Base-by-base conservation (phyloP, 306 rosid species). In the Alnus glutinosa region DNA sequence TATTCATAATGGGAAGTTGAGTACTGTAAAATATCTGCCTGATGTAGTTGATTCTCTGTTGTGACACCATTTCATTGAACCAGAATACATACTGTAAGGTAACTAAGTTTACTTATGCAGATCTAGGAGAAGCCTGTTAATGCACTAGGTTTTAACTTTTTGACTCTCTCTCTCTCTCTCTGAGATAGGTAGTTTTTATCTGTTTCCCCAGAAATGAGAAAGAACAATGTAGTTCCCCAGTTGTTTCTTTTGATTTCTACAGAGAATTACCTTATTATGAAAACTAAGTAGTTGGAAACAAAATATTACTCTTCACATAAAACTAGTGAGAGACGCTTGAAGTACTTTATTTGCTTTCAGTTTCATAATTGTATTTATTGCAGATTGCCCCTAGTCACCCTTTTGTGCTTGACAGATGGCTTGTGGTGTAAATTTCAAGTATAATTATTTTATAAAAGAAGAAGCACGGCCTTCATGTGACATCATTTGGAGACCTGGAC, bases 401-500 rank as follows among this genome's bases (percentile, higher is more conserved):
- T 70, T 80, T 83, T 77, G 13, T 84, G 39, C 64, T 80, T 72
- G 70, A 82, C 93, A 91, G 98, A 81, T 93, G 81, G 89, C 88
- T 80, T 80, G 83, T 75, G 94, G 96, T 83, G 79, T 86, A 83
- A 88, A 89, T 83, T 83, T 93, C 78, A 95, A 89, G 86, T 95
- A 95, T 80, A 95, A 87, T 71, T 95, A 91, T 82, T 95, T 93
- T 81, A 84, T 95, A 80, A 93, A 83, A 89, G 89, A 74, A 76
- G 93, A 93, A 79, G 52, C 85, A 14, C 76, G 86, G 83, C 81
- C 93, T 82, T 83, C 90, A 62, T 76, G 73, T 68, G 89, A 78
- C 81, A 83, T 95, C 80, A 79, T 84, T 54, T 95, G 99, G 99
- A 91, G 89, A 86, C 85, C 93, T 84, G 99, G 99, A 78, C 98